These are phyloP conservation scores for Cryptococcus hybrid DNA, from an alignment of 1,284 basidiomycete genomes.

Conservation along the genomic window DNA sequence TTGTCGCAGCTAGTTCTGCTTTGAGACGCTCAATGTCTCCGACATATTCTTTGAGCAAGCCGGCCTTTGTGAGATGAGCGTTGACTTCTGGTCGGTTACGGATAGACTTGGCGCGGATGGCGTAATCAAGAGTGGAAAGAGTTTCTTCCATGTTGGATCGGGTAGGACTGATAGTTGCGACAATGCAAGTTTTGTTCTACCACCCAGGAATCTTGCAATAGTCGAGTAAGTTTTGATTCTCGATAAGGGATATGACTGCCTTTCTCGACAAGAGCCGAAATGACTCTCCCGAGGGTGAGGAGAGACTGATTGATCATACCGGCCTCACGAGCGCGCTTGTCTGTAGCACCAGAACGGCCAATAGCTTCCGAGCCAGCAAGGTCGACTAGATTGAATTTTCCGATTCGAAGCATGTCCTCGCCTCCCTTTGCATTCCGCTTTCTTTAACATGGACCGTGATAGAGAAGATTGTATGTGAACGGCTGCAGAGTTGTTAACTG, in stretches of 20 bases:
- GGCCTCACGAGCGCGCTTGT: slow-evolving; percentile 91
- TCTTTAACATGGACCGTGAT: slow-evolving; percentile 94
- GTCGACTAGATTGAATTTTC: slow-evolving; percentile 97
- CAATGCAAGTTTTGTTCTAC: slow-evolving; percentile 95
- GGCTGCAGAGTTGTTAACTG: slow-evolving; percentile 52
- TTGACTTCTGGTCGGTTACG: slow-evolving; percentile 95
- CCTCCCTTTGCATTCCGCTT: slow-evolving; percentile 58
- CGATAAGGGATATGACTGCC: slow-evolving; percentile 91
- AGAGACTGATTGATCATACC: slow-evolving; percentile 99
- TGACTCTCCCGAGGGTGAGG: slow-evolving; percentile 92
- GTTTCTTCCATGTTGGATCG: slow-evolving; percentile 95
- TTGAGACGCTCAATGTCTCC: slow-evolving; percentile 94
- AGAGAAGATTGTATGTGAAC: slow-evolving; percentile 98
- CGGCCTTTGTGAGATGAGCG: slow-evolving; percentile 87
- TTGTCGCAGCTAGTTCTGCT: slow-evolving; percentile 76
- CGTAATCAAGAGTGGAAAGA: slow-evolving; percentile 96
- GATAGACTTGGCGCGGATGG: slow-evolving; percentile 92
- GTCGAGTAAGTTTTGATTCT: slow-evolving; percentile 84
- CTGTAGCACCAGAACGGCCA: slow-evolving; percentile 86
- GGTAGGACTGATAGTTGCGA: slow-evolving; percentile 92
- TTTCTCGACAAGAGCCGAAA: slow-evolving; percentile 93
- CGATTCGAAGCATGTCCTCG: slow-evolving; percentile 87
- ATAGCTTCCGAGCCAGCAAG: slow-evolving; percentile 98
- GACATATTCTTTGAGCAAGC: slow-evolving; percentile 91
- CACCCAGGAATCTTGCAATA: slow-evolving; percentile 99